Evolutionary conservation across 208 protist species (phyloP).

Genomic region (Naegleria fowleri): DNA sequence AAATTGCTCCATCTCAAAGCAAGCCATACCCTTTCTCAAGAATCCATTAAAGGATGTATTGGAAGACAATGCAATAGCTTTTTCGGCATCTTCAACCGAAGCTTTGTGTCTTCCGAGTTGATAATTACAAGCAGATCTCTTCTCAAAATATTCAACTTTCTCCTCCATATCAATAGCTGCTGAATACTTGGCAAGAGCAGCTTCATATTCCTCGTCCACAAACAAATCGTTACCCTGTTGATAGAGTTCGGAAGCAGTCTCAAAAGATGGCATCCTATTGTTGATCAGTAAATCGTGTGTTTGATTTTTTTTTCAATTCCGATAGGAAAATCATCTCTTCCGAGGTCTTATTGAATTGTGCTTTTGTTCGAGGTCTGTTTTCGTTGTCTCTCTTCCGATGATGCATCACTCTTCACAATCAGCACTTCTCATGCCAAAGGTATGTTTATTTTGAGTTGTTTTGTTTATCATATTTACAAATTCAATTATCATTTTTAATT

Average conservation of each 20-base stretch:
- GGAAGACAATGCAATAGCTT: not conserved
- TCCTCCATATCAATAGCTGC: not conserved
- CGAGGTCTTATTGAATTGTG: no score
- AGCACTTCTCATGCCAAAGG: no score
- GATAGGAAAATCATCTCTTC: no score
- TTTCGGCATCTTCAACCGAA: not conserved
- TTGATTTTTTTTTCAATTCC: not conserved
- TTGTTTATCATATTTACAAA: no score
- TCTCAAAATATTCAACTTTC: constrained; percentile 8
- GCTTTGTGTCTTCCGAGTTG: not conserved
- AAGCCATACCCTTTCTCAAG: constrained; percentile 9
- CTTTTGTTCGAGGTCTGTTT: no score
- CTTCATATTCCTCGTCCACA: constrained; percentile 12
- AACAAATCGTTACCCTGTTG: not conserved
- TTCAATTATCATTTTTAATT: no score
- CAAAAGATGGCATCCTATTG: not conserved
- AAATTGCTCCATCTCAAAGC: not conserved
- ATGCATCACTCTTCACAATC: no score
- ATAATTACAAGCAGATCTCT: constrained; percentile 14
- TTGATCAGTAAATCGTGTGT: not conserved
- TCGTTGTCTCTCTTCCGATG: no score
- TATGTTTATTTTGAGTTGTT: no score
- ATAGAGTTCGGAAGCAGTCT: not conserved
- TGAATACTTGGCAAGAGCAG: not conserved
- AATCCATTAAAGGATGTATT: not conserved